These are phyloP conservation scores for Globisporangium paddicum DNA, from an alignment of 352 stramenopile species.

Conservation along the genomic window DNA sequence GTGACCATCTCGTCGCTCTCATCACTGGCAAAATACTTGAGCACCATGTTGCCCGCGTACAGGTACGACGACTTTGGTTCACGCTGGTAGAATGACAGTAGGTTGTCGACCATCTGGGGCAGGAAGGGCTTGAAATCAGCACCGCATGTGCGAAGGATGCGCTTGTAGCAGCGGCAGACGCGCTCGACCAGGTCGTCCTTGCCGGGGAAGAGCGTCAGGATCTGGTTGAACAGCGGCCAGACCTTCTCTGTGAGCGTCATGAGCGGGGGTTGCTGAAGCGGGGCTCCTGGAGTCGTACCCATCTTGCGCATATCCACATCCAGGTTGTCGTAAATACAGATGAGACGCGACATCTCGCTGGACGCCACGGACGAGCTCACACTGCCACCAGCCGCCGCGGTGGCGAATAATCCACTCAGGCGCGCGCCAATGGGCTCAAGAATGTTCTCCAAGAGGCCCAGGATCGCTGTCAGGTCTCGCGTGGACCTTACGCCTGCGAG, in stretches of 20 bases:
- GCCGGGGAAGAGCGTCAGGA: constrained; percentile 62
- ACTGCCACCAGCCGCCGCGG: constrained; percentile 18
- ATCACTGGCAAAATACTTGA: constrained; percentile 63
- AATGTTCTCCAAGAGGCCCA: constrained; percentile 57
- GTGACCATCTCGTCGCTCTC: constrained; percentile 27
- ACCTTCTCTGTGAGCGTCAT: constrained; percentile 72
- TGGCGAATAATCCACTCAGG: constrained; percentile 39
- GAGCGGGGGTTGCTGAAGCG: constrained; percentile 29
- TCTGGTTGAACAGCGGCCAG: constrained; percentile 78
- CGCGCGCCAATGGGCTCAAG: constrained; percentile 59
- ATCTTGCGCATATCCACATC: constrained; percentile 29
- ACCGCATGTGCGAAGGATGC: constrained; percentile 73
- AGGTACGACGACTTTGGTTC: constrained; percentile 86
- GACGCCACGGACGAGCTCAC: constrained; percentile 37
- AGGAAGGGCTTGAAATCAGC: constrained; percentile 58
- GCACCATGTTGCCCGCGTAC: constrained; percentile 77
- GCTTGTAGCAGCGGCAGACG: constrained; percentile 85
- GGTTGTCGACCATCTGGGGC: constrained; percentile 69
- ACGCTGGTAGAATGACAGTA: constrained; percentile 67
- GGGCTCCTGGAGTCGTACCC: constrained; percentile 1
- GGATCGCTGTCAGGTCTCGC: constrained; percentile 35
- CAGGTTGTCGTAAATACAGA: constrained; percentile 82
- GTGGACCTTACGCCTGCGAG: constrained; percentile 51
- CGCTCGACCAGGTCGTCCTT: constrained; percentile 81
- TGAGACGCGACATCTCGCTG: constrained; percentile 71